Evolutionary conservation across 768 basidiomycete species (phyloP).

Genomic region (Scleroderma bovista): DNA sequence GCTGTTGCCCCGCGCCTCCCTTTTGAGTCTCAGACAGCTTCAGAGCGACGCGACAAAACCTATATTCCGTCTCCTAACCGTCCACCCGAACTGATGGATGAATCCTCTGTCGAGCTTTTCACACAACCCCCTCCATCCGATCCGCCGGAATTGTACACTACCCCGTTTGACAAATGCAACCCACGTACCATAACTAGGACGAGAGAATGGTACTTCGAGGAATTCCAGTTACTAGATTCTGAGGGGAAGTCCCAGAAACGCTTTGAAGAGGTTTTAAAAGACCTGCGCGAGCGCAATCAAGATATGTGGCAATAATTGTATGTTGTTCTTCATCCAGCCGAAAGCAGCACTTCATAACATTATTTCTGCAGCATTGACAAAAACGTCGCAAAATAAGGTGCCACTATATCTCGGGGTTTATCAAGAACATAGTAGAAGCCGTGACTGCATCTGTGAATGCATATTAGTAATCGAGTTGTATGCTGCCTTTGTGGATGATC

Average conservation of each 20-base stretch:
- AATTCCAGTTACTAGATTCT: background rate
- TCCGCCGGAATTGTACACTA: background rate
- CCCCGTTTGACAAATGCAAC: background rate
- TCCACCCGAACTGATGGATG: background rate
- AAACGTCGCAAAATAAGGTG: too few species aligned
- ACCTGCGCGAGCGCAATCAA: background rate
- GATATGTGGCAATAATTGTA: constrained; percentile 1
- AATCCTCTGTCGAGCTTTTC: background rate
- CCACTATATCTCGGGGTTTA: too few species aligned
- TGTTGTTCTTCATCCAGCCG: too few species aligned
- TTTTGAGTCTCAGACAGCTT: background rate
- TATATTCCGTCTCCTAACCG: background rate
- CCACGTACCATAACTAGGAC: background rate
- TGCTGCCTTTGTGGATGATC: too few species aligned
- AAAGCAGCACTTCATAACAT: too few species aligned
- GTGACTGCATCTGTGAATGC: too few species aligned
- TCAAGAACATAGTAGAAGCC: too few species aligned
- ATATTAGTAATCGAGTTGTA: too few species aligned
- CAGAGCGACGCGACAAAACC: background rate
- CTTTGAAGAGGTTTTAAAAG: background rate
- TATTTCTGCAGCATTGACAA: too few species aligned
- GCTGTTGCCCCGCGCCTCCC: background rate
- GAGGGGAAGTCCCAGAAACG: background rate
- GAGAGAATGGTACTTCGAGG: background rate
- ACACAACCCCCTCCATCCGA: too few species aligned